Evolutionary conservation across 495 filamentous ascomycete species (phyloP).

Genomic region (Neurospora sp.): DNA sequence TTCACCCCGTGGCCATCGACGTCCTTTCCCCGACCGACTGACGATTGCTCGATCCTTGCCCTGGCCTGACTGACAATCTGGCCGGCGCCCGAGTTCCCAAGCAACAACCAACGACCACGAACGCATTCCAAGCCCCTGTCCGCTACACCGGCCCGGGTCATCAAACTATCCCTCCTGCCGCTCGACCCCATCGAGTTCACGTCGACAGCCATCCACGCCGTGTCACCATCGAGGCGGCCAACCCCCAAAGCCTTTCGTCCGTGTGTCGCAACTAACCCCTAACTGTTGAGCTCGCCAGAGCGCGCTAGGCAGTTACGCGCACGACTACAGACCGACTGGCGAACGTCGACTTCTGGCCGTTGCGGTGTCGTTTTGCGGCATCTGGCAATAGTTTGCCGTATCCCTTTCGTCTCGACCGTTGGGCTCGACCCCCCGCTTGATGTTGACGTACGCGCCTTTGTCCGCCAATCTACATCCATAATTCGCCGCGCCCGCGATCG

Average conservation of each 20-base stretch:
- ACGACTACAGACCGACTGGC: not conserved
- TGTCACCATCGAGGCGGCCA: not conserved
- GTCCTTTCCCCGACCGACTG: not conserved
- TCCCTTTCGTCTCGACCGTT: not conserved
- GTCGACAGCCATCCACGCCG: not conserved
- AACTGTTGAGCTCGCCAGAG: not conserved
- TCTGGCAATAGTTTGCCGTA: not conserved
- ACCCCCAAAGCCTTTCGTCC: not conserved
- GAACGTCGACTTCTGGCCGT: not conserved
- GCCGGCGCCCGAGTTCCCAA: not conserved
- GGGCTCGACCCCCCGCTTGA: not conserved
- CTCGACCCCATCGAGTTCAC: not conserved
- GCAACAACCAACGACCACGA: not conserved
- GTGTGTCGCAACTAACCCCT: not conserved
- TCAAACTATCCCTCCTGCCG: not conserved
- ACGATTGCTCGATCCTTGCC: not conserved
- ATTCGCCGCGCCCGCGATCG: not conserved
- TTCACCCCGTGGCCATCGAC: not conserved
- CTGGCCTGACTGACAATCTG: not conserved
- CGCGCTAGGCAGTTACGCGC: not conserved
- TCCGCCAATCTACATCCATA: not conserved
- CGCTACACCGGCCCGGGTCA: not conserved
- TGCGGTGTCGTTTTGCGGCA: not conserved
- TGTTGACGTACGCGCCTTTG: not conserved
- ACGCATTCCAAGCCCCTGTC: not conserved